Evolutionary conservation across 2,329 filamentous ascomycete genomes (phyloP).

Genomic region (Bipolaris gigantea): DNA sequence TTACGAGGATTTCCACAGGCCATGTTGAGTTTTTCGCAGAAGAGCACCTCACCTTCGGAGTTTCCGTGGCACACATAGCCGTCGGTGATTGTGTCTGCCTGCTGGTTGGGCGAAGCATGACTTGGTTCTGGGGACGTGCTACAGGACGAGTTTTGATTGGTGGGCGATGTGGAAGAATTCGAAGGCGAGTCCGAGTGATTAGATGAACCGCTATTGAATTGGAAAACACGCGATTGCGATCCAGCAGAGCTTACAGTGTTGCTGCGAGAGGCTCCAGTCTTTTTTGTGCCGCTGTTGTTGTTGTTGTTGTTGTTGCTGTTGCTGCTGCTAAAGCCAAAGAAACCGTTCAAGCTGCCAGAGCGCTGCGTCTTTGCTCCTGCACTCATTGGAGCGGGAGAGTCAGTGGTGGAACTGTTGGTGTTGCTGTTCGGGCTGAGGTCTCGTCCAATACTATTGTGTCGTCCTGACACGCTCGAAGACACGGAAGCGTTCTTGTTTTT

Average conservation of each 20-base stretch:
- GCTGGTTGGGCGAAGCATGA: conserved; percentile 72
- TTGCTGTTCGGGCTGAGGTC: conserved; percentile 45
- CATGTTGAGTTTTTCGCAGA: conserved; percentile 60
- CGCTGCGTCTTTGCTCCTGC: conserved; percentile 45
- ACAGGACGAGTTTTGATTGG: conserved; percentile 60
- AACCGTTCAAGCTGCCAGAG: conserved; percentile 36
- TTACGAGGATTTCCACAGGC: conserved; percentile 58
- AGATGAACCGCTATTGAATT: conserved; percentile 54
- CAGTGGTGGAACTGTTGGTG: conserved; percentile 25
- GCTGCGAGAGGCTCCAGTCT: conserved; percentile 24
- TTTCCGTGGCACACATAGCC: conserved; percentile 53
- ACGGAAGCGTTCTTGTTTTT: conserved; percentile 34
- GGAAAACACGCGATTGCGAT: conserved; percentile 52
- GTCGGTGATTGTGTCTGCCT: conserved; percentile 57
- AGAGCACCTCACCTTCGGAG: conserved; percentile 56
- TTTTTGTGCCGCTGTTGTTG: conserved; percentile 17
- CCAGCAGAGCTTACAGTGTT: conserved; percentile 48
- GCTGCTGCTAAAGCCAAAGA: conserved; percentile 29
- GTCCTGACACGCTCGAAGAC: conserved; percentile 27
- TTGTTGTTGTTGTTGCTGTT: conserved; percentile 18
- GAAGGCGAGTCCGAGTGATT: conserved; percentile 55
- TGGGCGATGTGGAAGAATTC: conserved; percentile 55
- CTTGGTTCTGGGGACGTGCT: conserved; percentile 78
- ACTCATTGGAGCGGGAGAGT: conserved; percentile 31
- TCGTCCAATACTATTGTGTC: conserved; percentile 38